These are phyloP conservation scores for Simplicillium sp. DNA, from an alignment of 2,329 filamentous ascomycete genomes.

Conservation along the genomic window DNA sequence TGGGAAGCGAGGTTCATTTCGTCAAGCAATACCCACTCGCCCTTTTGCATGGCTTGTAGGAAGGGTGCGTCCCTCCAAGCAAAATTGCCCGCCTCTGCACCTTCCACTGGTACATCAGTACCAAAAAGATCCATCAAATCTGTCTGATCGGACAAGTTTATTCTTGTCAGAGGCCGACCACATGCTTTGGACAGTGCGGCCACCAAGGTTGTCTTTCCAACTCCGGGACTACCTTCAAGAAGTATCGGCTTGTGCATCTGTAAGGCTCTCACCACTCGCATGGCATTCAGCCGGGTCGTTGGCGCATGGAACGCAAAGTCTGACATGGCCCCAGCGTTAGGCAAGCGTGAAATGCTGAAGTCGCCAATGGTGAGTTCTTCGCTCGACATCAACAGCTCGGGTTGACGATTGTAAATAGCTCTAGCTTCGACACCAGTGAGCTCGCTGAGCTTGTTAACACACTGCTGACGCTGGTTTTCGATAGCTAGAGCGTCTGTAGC, in stretches of 20 bases:
- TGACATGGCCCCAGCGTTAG: slow-evolving; percentile 27
- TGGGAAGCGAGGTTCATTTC: slow-evolving; percentile 99
- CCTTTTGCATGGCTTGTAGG: slow-evolving; percentile 89
- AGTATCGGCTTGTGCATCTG: slow-evolving; percentile 86
- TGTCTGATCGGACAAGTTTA: slow-evolving; percentile 96
- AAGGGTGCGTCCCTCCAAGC: slow-evolving; percentile 95
- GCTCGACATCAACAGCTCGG: slow-evolving; percentile 45
- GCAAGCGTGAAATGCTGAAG: slow-evolving; percentile 53
- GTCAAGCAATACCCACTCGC: slow-evolving; percentile 92
- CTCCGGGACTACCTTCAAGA: slow-evolving; percentile 93
- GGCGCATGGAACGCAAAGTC: slow-evolving; percentile 68
- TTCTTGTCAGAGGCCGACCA: slow-evolving; percentile 76
- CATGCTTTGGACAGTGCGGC: slow-evolving; percentile 73
- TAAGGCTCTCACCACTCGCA: slow-evolving; percentile 82
- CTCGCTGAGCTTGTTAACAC: slow-evolving; percentile 61
- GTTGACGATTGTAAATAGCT: slow-evolving; percentile 53
- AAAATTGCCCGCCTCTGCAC: slow-evolving; percentile 83
- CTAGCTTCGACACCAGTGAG: slow-evolving; percentile 56
- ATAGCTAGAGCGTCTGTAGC: slow-evolving; percentile 63
- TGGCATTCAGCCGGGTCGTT: slow-evolving; percentile 81
- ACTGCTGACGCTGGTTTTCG: slow-evolving; percentile 59
- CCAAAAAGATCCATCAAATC: slow-evolving; percentile 97
- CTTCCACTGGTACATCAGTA: slow-evolving; percentile 90
- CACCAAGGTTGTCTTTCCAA: slow-evolving; percentile 93
- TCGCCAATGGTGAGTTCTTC: slow-evolving; percentile 56